Conservation (phyloP, 1,139 yeast genomes). For the Nakaseomyces glabratus region DNA sequence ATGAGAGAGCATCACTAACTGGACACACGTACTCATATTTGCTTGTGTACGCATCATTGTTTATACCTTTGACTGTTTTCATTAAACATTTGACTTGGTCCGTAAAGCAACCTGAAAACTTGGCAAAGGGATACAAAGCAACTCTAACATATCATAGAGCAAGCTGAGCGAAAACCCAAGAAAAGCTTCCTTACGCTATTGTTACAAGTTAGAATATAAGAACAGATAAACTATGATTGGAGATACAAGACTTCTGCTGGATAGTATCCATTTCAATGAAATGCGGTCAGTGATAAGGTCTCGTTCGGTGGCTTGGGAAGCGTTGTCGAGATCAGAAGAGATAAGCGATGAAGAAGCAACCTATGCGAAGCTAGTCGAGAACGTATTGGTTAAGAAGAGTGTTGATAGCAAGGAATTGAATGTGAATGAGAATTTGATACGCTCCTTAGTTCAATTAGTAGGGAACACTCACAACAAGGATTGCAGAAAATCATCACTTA, state of each 20-base stretch:
- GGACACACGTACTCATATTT: too few relatives aligned
- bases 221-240: too few relatives aligned
- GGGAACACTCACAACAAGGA: slow-evolving; percentile 37
- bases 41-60: too few relatives aligned
- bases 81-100: too few relatives aligned
- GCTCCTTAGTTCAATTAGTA: slow-evolving; percentile 26
- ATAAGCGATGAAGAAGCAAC: slow-evolving; percentile 34
- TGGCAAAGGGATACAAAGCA: too few relatives aligned
- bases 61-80: too few relatives aligned
- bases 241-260: slow-evolving; percentile 30
- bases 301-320: slow-evolving; percentile 89
- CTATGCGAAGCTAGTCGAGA: slow-evolving; percentile 26
- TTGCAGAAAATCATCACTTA: slow-evolving; percentile 63
- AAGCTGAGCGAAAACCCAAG: too few relatives aligned
- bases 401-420: slow-evolving; percentile 19
- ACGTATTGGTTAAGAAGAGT: slow-evolving; percentile 14
- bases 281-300: slow-evolving; percentile 66
- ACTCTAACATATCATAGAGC: too few relatives aligned
- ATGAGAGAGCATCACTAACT: too few relatives aligned
- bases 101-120: too few relatives aligned
- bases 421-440: slow-evolving; percentile 21
- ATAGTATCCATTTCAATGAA: slow-evolving; percentile 64
- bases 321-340: slow-evolving; percentile 67
- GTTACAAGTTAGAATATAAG: too few relatives aligned
- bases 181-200: too few relatives aligned